Percentiles rank a stretch among this genome's conserved stretches.
Evolutionary conservation across 176 grass and related monocot species (phyloP).

Genomic region (Dactylis glomerata): DNA sequence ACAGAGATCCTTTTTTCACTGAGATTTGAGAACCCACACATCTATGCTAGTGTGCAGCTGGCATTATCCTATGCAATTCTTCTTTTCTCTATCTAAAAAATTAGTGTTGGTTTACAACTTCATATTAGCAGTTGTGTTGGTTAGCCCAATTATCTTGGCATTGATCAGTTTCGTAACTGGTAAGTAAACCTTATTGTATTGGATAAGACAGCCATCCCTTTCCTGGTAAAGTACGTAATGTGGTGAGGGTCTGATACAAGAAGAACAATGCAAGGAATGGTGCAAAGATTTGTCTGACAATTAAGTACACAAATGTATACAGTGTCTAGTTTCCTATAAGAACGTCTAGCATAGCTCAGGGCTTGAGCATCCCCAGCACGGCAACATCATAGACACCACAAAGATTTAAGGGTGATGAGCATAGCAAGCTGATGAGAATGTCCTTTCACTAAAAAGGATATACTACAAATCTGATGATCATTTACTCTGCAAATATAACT

Average conservation of each 20-base stretch:
- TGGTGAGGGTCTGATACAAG: not conserved
- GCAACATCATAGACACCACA: not conserved
- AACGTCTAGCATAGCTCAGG: not conserved
- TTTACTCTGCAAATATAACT: not conserved
- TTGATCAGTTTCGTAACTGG: not conserved
- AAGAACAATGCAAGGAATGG: not conserved
- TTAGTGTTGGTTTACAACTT: not conserved
- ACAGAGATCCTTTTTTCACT: too few relatives aligned
- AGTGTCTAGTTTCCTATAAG: not conserved
- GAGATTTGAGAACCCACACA: not conserved
- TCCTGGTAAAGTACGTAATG: not conserved
- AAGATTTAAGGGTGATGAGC: too few relatives aligned
- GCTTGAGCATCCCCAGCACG: not conserved
- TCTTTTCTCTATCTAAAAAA: too few relatives aligned
- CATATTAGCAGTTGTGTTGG: not conserved
- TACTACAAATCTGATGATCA: not conserved
- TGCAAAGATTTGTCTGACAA: not conserved
- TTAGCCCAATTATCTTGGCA: not conserved
- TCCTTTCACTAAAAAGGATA: too few relatives aligned
- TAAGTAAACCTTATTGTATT: not conserved
- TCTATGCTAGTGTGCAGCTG: not conserved
- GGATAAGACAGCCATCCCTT: not conserved
- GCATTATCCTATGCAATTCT: not conserved
- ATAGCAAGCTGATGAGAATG: too few relatives aligned
- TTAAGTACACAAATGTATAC: not conserved